A percentile compares a stretch with the other conserved stretches of the same genome.
These are phyloP conservation scores for Nosema muscidifuracis DNA, from an alignment of 371 early-diverging fungal species.

Conservation along the genomic window DNA sequence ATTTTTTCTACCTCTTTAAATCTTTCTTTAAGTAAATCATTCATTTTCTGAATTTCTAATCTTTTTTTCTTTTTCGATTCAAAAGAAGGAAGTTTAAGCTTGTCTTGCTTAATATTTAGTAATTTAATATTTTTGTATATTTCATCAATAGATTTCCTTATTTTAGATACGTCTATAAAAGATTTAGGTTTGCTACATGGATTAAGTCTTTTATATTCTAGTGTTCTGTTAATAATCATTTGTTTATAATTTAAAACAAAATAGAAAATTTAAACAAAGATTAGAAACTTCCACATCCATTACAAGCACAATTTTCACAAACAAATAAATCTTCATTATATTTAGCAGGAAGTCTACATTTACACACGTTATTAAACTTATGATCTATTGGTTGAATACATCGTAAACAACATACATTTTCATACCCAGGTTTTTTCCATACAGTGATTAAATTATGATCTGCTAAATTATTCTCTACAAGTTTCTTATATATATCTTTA, in stretches of 20 bases:
- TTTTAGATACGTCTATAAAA: background rate
- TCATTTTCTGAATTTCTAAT: conserved; percentile 28
- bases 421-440: conserved; percentile 94
- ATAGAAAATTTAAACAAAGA: background rate
- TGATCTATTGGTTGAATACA: conserved; percentile 92
- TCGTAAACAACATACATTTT: conserved; percentile 86
- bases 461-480: conserved; percentile 76
- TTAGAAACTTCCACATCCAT: conserved; percentile 48
- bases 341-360: conserved; percentile 80
- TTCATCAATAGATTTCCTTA: background rate
- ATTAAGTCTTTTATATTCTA: conserved; percentile 12
- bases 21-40: background rate
- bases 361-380: conserved; percentile 88
- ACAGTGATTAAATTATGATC: conserved; percentile 87
- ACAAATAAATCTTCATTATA: background rate
- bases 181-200: background rate
- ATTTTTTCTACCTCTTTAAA: background rate
- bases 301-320: conserved; percentile 48
- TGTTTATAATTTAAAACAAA: background rate
- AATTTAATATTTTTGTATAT: conserved; percentile 8
- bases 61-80: conserved; percentile 16
- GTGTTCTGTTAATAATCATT: conserved; percentile 35
- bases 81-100: conserved; percentile 44
- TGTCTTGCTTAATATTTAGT: conserved; percentile 29
- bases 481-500: conserved; percentile 78